Evolutionary conservation across 768 basidiomycete genomes (phyloP), one percentile per base, ranked within the genome.

Genomic region (Russula brevipes): DNA sequence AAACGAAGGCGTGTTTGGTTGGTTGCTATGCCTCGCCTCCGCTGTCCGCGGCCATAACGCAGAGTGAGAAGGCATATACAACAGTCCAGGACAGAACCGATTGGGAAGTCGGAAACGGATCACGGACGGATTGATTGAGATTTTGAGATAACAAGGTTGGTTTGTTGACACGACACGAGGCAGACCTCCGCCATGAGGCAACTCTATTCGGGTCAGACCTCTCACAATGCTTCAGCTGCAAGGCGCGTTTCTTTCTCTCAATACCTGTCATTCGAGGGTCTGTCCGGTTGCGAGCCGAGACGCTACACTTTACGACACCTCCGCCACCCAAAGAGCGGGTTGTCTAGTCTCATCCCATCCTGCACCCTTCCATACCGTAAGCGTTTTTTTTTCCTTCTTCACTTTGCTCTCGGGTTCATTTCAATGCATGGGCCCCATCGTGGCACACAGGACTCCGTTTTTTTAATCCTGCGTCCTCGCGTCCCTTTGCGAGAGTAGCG

Each of bases 121-220:
- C 24, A 24, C 24, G 24, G 24, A 24, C 24, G 24, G 24, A 24
- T 24, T 24, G 24, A 24, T 24, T 24, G 24, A 24, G 24, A 24
- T 24, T 24, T 24, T 24, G 24, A 24, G 24, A 24, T 24, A 24
- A 24, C 1, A 24, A 24, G 24, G 24, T 24, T 24, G 24, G 1
- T 24, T 24, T 24, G 24, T 24, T 24, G 42, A 44, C 4, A 50
- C 30, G 12, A 12, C 9, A 16, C 11, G 30, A 49, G 31, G 30
- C 2, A n/a, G 9, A 59, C 62, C 45, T 11, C 14, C 17, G 31
- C 56, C 57, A 63, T n/a, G 57, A 59, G 57, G 57, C 42, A 42
- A 19, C 42, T 31, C 54, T 1, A 42, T 39, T 36, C 2, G 7
- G 6, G 7, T 31, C 11, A 44, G 16, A 24, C 31, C 33, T 14